Conservation (phyloP, 768 basidiomycete species). For the Boletellus ananiceps region DNA sequence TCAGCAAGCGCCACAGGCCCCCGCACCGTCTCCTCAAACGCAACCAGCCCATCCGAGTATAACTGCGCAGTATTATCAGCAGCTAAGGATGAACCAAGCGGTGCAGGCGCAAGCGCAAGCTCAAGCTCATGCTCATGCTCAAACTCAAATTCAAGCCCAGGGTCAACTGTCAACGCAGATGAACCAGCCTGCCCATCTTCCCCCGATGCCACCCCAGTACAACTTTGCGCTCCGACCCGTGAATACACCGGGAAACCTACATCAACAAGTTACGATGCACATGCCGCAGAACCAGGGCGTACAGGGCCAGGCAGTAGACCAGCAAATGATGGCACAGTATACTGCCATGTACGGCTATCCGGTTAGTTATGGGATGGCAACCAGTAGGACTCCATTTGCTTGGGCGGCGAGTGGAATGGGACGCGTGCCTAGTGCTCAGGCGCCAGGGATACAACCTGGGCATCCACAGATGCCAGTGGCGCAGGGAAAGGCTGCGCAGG, state of each 20-base stretch:
- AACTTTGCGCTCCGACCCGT: conserved; percentile 34
- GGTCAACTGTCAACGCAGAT: conserved; percentile 24
- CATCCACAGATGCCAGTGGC: conserved; percentile 28
- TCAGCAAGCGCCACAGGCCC: conserved; percentile 22
- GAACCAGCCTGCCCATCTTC: conserved; percentile 24
- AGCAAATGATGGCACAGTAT: conserved; percentile 30
- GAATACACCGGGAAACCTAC: conserved; percentile 24
- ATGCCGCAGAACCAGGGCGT: conserved; percentile 23
- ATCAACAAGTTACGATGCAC: conserved; percentile 23
- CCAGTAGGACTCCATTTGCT: conserved; percentile 19
- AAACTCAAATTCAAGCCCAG: conserved; percentile 23
- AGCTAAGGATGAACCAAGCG: conserved; percentile 15
- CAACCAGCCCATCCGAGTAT: conserved; percentile 17
- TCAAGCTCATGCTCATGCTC: neutral
- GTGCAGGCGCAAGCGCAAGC: conserved; percentile 20
- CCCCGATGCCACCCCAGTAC: conserved; percentile 27
- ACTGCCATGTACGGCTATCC: conserved; percentile 23
- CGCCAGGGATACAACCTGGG: conserved; percentile 26
- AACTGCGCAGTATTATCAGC: conserved; percentile 17
- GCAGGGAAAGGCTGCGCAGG: conserved; percentile 32
- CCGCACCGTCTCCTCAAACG: conserved; percentile 15
- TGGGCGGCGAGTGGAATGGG: conserved; percentile 20
- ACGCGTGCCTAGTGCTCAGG: conserved; percentile 26
- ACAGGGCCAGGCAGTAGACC: conserved; percentile 25
- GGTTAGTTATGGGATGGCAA: conserved; percentile 18